Percentiles rank a stretch among this genome's conserved stretches.
Conservation (phyloP, 208 protist genomes). For the Balamuthia mandrillaris region DNA sequence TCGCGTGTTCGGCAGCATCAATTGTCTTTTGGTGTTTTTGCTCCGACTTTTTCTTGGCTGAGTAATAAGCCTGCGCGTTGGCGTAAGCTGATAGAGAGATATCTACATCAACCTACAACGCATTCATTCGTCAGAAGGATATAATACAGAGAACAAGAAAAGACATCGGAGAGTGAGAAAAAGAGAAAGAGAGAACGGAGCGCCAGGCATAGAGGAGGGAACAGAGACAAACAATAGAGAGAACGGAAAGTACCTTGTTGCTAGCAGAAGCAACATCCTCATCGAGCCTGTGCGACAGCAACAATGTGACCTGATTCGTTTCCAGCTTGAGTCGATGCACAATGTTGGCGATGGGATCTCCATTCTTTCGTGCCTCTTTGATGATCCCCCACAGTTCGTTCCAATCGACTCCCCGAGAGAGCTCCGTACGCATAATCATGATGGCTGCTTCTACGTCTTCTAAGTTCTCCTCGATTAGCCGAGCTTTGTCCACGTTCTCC, state of each 20-base stretch:
- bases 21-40: slow-evolving; percentile 82
- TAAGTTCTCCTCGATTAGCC: slow-evolving; percentile 44
- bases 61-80: slow-evolving; percentile 90
- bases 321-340: slow-evolving; percentile 88
- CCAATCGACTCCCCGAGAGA: slow-evolving; percentile 39
- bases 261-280: no score
- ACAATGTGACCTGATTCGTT: slow-evolving; percentile 58
- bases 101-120: slow-evolving; percentile 82
- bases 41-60: slow-evolving; percentile 75
- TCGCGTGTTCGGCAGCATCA: slow-evolving; percentile 38
- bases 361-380: slow-evolving; percentile 1
- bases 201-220: neutral
- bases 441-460: slow-evolving; percentile 10
- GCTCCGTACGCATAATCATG: slow-evolving; percentile 47
- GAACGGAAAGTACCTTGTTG: no score
- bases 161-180: neutral
- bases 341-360: slow-evolving; percentile 57
- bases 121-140: neutral
- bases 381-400: neutral
- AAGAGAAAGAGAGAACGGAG: neutral
- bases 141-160: no score
- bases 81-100: slow-evolving; percentile 85
- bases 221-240: no score
- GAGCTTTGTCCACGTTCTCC: slow-evolving; percentile 17
- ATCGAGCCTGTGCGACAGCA: neutral